A percentile compares a stretch with the other conserved stretches of the same genome.
Conservation (phyloP, 495 filamentous ascomycete species). For the Neurospora terricola region DNA sequence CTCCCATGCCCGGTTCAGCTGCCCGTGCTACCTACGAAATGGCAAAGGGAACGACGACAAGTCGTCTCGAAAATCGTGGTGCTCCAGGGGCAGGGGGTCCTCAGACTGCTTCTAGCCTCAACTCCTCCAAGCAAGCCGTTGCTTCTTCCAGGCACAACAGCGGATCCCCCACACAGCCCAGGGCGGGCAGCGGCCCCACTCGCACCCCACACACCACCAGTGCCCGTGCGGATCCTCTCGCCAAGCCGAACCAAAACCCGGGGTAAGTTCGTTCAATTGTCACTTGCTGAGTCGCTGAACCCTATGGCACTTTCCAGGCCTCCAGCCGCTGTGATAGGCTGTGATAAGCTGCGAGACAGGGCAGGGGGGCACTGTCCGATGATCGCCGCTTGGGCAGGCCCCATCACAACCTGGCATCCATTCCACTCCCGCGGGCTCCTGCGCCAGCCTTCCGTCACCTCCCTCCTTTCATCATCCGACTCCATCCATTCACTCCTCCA, state of each 20-base stretch:
- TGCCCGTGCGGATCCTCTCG: neutral
- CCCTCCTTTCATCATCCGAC: neutral
- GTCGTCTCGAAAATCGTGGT: neutral
- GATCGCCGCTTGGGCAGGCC: neutral
- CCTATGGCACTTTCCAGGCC: neutral
- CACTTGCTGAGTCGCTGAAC: neutral
- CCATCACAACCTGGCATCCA: neutral
- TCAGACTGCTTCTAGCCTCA: neutral
- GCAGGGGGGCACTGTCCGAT: neutral
- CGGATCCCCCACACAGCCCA: neutral
- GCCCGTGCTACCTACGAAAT: neutral
- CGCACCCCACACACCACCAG: neutral
- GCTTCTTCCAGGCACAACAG: neutral
- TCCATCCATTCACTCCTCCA: neutral
- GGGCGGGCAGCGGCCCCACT: neutral
- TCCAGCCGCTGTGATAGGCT: neutral
- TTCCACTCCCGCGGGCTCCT: neutral
- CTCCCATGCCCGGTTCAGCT: neutral
- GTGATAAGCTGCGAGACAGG: neutral
- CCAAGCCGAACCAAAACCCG: conserved; percentile 4
- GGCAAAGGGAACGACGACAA: neutral
- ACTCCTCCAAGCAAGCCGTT: neutral
- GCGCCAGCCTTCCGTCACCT: neutral
- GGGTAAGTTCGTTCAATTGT: neutral
- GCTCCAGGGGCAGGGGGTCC: neutral